Base-by-base conservation (phyloP, 2,329 filamentous ascomycete genomes). In the Penicillium occitanis region DNA sequence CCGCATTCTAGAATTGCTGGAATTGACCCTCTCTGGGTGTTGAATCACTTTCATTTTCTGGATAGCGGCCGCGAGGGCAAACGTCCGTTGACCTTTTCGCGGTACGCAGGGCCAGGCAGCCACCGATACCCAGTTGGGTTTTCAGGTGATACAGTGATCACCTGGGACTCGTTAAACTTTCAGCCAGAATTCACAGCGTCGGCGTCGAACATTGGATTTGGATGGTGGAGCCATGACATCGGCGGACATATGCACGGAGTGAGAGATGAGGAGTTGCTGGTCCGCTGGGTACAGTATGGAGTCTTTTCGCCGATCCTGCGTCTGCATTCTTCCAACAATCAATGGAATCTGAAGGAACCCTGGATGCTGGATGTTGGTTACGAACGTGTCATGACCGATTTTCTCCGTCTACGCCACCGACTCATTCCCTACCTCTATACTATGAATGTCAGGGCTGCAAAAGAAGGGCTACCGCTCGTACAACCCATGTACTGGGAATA, bases 141-240 rank as follows among this genome's bases (percentile, higher is more conserved):
- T 71, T 89, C 87, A 0, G 87, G 87, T 0, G 87, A 90, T 69
- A 84, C 84, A 0, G 74, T 86, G 53, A 83, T 85, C 19, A 85
- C 85, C 0, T 90, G 87, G 87, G 83, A 80, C 0, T 87, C 85
- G 0, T 80, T 90, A 17, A 73, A 81, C 14, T 90, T 89, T 75
- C 88, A 90, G 72, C 87, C 87, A 6, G 87, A 90, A 70, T 90
- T 90, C 70, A 90, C 88, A 0, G 85, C 86, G 2, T 88, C 85
- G 0, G 86, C 87, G 0, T 87, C 86, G 10, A 90, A 90, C 73
- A 88, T 90, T 66, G 87, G 87, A 0, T 90, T 87, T 68, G 87
- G 87, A 1, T 89, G 87, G 87, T 90, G 87, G 87, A 87, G 84
- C 60, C 87, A 90, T 72, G 87, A 90, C 68, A 88, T 90, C 33